Evolutionary conservation across 208 protist species (phyloP).

Genomic region (Zelonia costaricensis): DNA sequence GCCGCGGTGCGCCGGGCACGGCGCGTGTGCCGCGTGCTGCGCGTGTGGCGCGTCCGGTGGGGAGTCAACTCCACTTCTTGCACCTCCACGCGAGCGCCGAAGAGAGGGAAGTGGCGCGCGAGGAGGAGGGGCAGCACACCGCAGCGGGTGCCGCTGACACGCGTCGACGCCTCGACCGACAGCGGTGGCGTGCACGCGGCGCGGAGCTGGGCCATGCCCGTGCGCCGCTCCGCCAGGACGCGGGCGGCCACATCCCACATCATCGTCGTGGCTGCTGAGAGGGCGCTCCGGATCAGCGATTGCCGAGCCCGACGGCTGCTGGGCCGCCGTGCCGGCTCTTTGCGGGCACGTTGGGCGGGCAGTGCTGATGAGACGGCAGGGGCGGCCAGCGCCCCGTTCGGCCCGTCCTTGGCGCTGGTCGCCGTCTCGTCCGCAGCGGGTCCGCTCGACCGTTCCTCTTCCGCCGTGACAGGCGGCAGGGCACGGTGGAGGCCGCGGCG

Average conservation of each 20-base stretch:
- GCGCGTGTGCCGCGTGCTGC: constrained; percentile 13
- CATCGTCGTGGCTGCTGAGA: background rate
- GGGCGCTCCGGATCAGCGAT: background rate
- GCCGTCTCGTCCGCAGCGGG: no score
- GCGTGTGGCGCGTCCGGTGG: background rate
- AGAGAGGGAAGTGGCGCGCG: constrained; percentile 44
- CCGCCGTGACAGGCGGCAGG: no score
- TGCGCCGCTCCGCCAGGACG: constrained; percentile 10
- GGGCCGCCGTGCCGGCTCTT: background rate
- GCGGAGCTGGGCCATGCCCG: constrained; percentile 1
- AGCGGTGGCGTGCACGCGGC: background rate
- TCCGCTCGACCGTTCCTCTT: no score
- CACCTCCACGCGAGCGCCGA: constrained; percentile 41
- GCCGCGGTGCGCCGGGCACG: background rate
- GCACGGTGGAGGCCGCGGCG: constrained; percentile 5
- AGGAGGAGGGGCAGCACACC: constrained; percentile 25
- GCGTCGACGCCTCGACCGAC: background rate
- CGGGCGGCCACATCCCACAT: constrained; percentile 20
- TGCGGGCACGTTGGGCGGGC: background rate
- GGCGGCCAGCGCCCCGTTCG: no score
- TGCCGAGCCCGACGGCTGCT: constrained; percentile 13
- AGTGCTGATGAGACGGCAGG: background rate
- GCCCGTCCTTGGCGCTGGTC: no score
- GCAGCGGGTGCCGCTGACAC: background rate
- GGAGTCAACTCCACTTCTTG: constrained; percentile 11